Percentiles rank a stretch among this genome's conserved stretches.
These are phyloP conservation scores for Erysimum pusillum DNA, from an alignment of 441 rosid species.

Conservation along the genomic window DNA sequence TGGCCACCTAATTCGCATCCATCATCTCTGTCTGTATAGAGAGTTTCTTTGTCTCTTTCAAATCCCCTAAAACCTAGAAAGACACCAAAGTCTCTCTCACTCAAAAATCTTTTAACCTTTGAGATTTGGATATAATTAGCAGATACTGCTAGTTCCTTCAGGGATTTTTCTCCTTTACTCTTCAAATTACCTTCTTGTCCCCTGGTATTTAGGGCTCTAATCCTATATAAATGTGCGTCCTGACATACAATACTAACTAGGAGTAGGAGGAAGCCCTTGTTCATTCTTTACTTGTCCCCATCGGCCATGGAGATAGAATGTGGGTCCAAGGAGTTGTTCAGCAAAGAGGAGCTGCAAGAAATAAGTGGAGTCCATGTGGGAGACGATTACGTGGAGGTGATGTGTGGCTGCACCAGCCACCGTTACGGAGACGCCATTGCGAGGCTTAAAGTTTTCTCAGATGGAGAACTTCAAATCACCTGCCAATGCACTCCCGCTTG, in stretches of 20 bases:
- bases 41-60: slow-evolving; percentile 20
- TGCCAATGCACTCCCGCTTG: slow-evolving; percentile 99
- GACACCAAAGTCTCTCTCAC: slow-evolving; percentile 25
- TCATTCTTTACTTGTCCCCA: slow-evolving; percentile 57
- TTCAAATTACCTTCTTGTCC: slow-evolving; percentile 62
- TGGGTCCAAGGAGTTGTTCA: slow-evolving; percentile 74
- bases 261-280: slow-evolving; percentile 81
- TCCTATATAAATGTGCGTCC: slow-evolving; percentile 53
- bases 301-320: slow-evolving; percentile 65
- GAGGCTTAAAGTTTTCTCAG: slow-evolving; percentile 89
- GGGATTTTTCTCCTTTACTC: slow-evolving; percentile 53
- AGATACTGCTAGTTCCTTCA: slow-evolving; percentile 36
- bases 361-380: slow-evolving; percentile 75
- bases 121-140: slow-evolving; percentile 16
- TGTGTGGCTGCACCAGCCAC: slow-evolving; percentile 98
- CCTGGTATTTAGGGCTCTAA: slow-evolving; percentile 14
- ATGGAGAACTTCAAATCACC: slow-evolving; percentile 86
- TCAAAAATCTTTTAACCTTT: slow-evolving; percentile 38
- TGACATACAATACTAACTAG: slow-evolving; percentile 71
- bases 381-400: slow-evolving; percentile 86
- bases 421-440: slow-evolving; percentile 99
- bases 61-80: slow-evolving; percentile 22
- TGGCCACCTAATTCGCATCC: slow-evolving; percentile 46
- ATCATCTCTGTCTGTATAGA: slow-evolving; percentile 23
- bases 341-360: slow-evolving; percentile 88